Conservation (phyloP, 305 asterid species). For the Fraxinus sp. region DNA sequence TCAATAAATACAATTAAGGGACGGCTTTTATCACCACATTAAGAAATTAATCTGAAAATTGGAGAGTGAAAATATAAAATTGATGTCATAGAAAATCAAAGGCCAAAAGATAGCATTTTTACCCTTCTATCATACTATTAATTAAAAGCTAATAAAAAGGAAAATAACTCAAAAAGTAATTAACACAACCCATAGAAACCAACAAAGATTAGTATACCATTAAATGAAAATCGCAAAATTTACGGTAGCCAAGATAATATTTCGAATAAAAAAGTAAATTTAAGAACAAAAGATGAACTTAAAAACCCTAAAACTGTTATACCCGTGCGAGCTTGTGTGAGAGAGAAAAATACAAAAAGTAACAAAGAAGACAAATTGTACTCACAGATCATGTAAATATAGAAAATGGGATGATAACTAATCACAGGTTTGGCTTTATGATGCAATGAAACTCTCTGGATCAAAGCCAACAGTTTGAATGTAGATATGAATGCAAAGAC, state of each 20-base stretch:
- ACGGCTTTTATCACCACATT: constrained; percentile 4
- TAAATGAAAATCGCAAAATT: background rate
- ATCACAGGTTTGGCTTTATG: constrained; percentile 14
- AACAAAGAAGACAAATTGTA: constrained; percentile 21
- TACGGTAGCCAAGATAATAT: constrained; percentile 25
- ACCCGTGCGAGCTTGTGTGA: background rate
- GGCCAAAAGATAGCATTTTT: background rate
- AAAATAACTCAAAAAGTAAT: constrained; percentile 11
- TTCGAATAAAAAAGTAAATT: constrained; percentile 10
- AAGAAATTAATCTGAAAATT: constrained; percentile 18
- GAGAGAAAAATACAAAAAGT: background rate
- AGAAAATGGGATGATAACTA: constrained; percentile 21
- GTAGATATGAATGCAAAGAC: constrained; percentile 13
- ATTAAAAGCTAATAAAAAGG: constrained; percentile 12
- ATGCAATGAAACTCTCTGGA: constrained; percentile 8
- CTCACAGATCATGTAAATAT: constrained; percentile 48
- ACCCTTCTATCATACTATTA: background rate
- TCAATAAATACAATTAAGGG: background rate
- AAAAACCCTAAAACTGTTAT: constrained; percentile 15
- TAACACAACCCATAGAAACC: constrained; percentile 15
- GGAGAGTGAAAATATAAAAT: constrained; percentile 14
- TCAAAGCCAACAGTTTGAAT: constrained; percentile 40
- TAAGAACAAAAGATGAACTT: constrained; percentile 14
- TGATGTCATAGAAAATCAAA: constrained; percentile 12
- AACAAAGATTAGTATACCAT: constrained; percentile 11